phyloP scores from a whole-genome alignment of 2,329 filamentous ascomycete species.

The Coniochaeta sp. region DNA sequence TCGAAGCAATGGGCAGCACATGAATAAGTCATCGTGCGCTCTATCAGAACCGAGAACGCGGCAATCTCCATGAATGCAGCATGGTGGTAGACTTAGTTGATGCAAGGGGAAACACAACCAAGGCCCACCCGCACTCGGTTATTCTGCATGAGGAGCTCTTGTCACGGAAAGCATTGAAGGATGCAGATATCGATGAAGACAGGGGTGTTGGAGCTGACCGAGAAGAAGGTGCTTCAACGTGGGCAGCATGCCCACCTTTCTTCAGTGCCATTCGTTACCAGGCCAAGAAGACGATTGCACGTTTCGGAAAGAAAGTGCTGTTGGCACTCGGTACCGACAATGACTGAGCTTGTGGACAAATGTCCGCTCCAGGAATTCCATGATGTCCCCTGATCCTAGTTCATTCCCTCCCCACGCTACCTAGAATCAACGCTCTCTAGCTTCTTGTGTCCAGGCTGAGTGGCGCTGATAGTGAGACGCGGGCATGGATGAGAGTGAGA shows the following conservation, averaged over 20 bases:
- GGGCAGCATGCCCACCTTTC: not conserved
- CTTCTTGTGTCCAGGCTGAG: not conserved
- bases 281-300: not conserved
- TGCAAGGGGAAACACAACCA: not conserved
- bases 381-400: not conserved
- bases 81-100: not conserved
- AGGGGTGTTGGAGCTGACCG: not conserved
- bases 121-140: not conserved
- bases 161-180: not conserved
- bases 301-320: not conserved
- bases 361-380: not conserved
- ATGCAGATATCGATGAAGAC: not conserved
- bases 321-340: not conserved
- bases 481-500: not conserved
- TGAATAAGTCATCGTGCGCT: not conserved
- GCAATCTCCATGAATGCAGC: not conserved
- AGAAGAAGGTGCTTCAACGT: not conserved
- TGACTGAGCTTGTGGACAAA: not conserved
- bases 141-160: not conserved
- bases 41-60: not conserved
- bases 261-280: not conserved
- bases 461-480: not conserved
- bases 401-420: not conserved
- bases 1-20: not conserved
- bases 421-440: not conserved